Evolutionary conservation across 371 early-diverging fungal genomes (phyloP), one percentile per base, ranked within the genome.

Genomic region (Capillidium rhysosporum): DNA sequence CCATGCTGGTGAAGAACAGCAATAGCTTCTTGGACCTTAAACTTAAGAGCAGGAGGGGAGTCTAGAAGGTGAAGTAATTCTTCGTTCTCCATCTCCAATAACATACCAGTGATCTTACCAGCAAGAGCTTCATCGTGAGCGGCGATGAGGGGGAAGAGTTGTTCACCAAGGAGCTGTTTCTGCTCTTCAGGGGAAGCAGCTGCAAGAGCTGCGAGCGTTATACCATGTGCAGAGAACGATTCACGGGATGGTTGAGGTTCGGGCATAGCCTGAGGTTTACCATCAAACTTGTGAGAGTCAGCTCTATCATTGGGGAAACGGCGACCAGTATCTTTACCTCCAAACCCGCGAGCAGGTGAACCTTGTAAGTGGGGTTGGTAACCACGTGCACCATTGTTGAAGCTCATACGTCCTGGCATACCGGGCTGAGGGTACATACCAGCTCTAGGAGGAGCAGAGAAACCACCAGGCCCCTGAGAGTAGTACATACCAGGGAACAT

Each of bases 31-130:
- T 66, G 62, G 57, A 94, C 77, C 60, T 69, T 78, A 57, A 62
- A 67, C 44, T 74, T 70, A 57, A 86, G 71, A 41, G 84, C 82
- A 49, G 70, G 77, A 61, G 66, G 65, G 64, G 74, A 74, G 68
- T 91, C 92, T 45, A 95, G 63, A 55, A 97, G 64, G 67, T 85
- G 81, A 61, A 95, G 66, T 49, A 95, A 69, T 70, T 95, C 95
- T 56, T 76, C 70, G 65, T 89, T 89, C 64, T 94, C 93, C 94
- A 95, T 95, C 72, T 97, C 97, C 56, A 97, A 72, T 49, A 97
- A 74, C 95, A 97, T 97, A 58, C 97, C 97, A 16, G 97, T 97
- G 63, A 97, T 88, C 84, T 97, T 97, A 65, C 91, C 90, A 58
- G 95, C 92, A 57, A 69, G 68, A 47, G 76, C 76, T 55, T 79